Percentiles rank a stretch among this genome's conserved stretches.
Evolutionary conservation across 2,329 filamentous ascomycete species (phyloP).

Genomic region (Didymosphaeria variabile): DNA sequence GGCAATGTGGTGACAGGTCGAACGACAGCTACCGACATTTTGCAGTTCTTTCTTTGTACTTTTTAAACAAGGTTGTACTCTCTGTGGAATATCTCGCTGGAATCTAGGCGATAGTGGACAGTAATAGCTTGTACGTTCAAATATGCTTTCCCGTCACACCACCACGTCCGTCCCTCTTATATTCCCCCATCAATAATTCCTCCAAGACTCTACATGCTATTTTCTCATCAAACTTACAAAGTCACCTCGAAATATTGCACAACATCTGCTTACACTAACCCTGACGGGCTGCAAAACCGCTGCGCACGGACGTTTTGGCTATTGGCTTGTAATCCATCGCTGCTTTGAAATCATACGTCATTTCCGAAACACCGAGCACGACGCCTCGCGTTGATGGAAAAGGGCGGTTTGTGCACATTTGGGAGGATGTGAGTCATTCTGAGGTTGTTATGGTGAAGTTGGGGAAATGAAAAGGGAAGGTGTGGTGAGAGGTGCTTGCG

Average conservation of each 20-base stretch:
- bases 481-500: not conserved
- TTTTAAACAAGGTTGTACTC: not conserved
- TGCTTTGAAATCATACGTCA: conserved; percentile 15
- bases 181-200: not conserved
- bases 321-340: conserved; percentile 10
- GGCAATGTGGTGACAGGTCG: not conserved
- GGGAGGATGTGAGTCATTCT: conserved; percentile 4
- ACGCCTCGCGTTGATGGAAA: not conserved
- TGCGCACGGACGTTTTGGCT: conserved; percentile 5
- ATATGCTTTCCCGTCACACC: too few species aligned
- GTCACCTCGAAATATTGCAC: not conserved
- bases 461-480: not conserved
- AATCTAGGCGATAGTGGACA: too few species aligned
- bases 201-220: not conserved
- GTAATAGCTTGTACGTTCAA: too few species aligned
- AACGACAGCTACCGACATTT: not conserved
- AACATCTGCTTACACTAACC: not conserved
- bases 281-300: not conserved
- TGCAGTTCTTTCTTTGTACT: not conserved
- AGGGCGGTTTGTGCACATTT: not conserved
- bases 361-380: conserved; percentile 7
- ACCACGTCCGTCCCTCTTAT: not conserved
- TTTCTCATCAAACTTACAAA: conserved; percentile 15
- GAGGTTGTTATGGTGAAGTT: not conserved
- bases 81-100: too few species aligned